Evolutionary conservation across 495 filamentous ascomycete species (phyloP).

Genomic region (Podospora australis): DNA sequence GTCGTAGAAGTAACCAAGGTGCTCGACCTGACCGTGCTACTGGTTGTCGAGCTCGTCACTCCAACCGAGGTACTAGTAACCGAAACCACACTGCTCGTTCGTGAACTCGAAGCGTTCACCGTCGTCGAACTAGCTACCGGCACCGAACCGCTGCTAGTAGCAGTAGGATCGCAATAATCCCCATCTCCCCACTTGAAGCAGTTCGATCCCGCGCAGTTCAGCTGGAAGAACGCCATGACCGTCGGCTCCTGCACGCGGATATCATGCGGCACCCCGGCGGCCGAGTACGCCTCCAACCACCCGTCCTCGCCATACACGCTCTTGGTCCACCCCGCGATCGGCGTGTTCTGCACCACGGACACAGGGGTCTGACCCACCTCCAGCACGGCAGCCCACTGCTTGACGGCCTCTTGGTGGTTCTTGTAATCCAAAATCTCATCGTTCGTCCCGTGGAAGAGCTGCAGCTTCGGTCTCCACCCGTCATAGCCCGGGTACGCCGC

Average conservation of each 20-base stretch:
- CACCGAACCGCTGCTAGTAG: not conserved
- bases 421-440: slow-evolving; percentile 43
- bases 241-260: slow-evolving; percentile 43
- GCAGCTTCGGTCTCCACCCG: slow-evolving; percentile 46
- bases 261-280: slow-evolving; percentile 43
- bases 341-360: slow-evolving; percentile 26
- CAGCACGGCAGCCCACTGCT: slow-evolving; percentile 52
- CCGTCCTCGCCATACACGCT: slow-evolving; percentile 37
- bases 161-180: not conserved
- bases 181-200: slow-evolving; percentile 39
- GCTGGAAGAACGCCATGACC: slow-evolving; percentile 47
- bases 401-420: slow-evolving; percentile 47
- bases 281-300: slow-evolving; percentile 44
- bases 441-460: slow-evolving; percentile 48
- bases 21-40: not conserved
- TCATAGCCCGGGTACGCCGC: slow-evolving; percentile 48
- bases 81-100: not conserved
- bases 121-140: not conserved
- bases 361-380: slow-evolving; percentile 31
- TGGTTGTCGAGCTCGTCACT: not conserved
- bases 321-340: slow-evolving; percentile 39
- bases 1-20: slow-evolving; percentile 3
- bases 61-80: not conserved
- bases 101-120: not conserved
- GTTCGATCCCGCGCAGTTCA: slow-evolving; percentile 22